Percentiles rank a stretch among this genome's conserved stretches.
These are phyloP conservation scores for Rhodotorula sp. DNA, from an alignment of 1,284 basidiomycete species.

Conservation along the genomic window DNA sequence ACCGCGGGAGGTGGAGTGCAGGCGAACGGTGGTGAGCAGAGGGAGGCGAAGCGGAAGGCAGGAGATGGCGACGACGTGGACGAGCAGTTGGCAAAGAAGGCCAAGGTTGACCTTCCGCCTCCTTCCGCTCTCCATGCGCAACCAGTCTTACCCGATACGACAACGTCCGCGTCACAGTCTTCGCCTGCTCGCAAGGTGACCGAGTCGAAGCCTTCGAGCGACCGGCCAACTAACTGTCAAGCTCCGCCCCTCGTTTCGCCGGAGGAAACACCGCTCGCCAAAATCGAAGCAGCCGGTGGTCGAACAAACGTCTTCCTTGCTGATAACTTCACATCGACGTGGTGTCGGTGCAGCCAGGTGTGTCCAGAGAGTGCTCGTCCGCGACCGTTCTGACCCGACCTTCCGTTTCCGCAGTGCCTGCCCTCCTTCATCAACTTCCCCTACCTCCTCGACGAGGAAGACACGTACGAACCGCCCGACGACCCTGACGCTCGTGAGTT, in stretches of 20 bases:
- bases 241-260: constrained; percentile 8
- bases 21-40: not conserved
- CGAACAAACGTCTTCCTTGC: constrained; percentile 46
- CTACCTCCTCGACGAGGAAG: constrained; percentile 49
- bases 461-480: constrained; percentile 48
- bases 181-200: not conserved
- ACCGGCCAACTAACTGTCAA: not conserved
- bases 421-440: constrained; percentile 42
- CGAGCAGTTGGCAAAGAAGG: constrained; percentile 1
- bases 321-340: constrained; percentile 47
- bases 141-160: not conserved
- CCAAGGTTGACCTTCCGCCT: not conserved
- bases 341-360: constrained; percentile 49
- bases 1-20: not conserved
- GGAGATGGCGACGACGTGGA: not conserved
- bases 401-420: constrained; percentile 33
- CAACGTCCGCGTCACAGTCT: not conserved
- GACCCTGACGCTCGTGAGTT: constrained; percentile 40
- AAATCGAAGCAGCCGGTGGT: constrained; percentile 10
- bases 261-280: constrained; percentile 2
- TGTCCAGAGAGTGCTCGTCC: not conserved
- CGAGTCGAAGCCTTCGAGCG: no score
- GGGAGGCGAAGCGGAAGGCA: constrained; percentile 3
- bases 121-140: not conserved
- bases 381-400: not conserved